A percentile compares a stretch with the other conserved stretches of the same genome.
These are phyloP conservation scores for Psilocybe subaeruginosa DNA, from an alignment of 768 basidiomycete genomes.

Conservation along the genomic window DNA sequence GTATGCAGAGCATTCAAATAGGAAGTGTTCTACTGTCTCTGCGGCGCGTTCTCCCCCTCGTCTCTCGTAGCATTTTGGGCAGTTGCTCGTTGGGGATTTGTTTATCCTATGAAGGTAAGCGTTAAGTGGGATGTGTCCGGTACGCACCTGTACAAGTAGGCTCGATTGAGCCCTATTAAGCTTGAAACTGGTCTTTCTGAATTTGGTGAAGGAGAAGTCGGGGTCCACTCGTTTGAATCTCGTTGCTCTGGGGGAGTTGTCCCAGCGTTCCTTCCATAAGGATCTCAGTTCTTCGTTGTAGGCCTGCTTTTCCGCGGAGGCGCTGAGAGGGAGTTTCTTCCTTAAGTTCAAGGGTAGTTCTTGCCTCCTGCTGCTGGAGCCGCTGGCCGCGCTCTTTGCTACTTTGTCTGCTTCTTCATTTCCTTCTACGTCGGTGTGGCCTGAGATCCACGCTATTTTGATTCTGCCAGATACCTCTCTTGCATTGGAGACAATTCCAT, in stretches of 20 bases:
- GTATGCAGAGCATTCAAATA: too few species aligned
- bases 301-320: slow-evolving; percentile 16
- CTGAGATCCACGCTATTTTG: slow-evolving; percentile 26
- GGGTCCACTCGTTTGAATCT: slow-evolving; percentile 12
- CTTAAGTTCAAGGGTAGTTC: slow-evolving; percentile 13
- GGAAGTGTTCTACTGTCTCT: too few species aligned
- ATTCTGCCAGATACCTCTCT: neutral
- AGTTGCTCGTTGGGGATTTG: too few species aligned
- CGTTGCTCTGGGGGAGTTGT: neutral
- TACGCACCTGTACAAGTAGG: slow-evolving; percentile 27
- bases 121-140: too few species aligned
- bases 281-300: slow-evolving; percentile 11
- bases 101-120: too few species aligned
- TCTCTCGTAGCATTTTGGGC: too few species aligned
- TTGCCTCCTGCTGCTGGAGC: neutral
- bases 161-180: slow-evolving; percentile 11
- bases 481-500: neutral
- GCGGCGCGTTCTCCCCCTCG: too few species aligned
- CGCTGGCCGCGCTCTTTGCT: slow-evolving; percentile 25
- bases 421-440: slow-evolving; percentile 26
- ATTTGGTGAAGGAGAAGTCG: slow-evolving; percentile 17
- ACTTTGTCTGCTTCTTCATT: slow-evolving; percentile 30
- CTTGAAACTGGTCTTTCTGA: slow-evolving; percentile 5
- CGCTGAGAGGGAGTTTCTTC: slow-evolving; percentile 13
- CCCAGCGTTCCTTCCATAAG: slow-evolving; percentile 9